Evolutionary conservation across 176 grass and related monocot genomes (phyloP).

Genomic region (Cenchrus purpureus): DNA sequence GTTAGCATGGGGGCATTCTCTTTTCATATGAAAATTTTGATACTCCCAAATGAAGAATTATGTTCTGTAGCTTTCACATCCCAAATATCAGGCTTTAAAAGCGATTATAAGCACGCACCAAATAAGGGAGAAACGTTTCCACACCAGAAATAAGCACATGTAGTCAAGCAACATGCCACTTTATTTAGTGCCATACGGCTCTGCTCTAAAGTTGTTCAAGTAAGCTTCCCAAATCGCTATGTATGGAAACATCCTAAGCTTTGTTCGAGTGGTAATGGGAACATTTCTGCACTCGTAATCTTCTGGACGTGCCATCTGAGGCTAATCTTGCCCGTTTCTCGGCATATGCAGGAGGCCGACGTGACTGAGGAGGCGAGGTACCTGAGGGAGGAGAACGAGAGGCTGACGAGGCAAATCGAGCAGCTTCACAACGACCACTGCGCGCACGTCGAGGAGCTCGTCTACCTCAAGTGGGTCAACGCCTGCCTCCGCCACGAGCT

Average conservation of each 20-base stretch:
- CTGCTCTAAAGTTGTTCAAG: not conserved
- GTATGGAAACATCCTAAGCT: not conserved
- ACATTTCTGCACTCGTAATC: not conserved
- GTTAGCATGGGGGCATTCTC: not conserved
- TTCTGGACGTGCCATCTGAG: not conserved
- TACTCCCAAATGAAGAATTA: not conserved
- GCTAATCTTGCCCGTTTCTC: not conserved
- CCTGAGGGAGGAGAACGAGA: slow-evolving; percentile 61
- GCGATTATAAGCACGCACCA: not conserved
- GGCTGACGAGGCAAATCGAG: slow-evolving; percentile 67
- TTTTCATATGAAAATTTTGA: not conserved
- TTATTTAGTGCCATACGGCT: not conserved
- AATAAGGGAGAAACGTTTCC: not conserved
- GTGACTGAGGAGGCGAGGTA: slow-evolving; percentile 40
- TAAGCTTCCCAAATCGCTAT: not conserved
- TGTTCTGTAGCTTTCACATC: not conserved
- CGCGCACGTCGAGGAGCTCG: slow-evolving; percentile 72
- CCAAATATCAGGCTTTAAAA: not conserved
- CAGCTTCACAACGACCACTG: slow-evolving; percentile 67
- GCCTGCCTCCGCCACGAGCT: slow-evolving; percentile 84
- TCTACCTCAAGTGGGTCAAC: slow-evolving; percentile 94
- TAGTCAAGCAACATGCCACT: not conserved
- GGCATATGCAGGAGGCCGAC: slow-evolving; percentile 41
- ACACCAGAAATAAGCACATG: not conserved
- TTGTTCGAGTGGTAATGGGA: not conserved